These are phyloP conservation scores for Torulaspora quercuum DNA, from an alignment of 805 yeast genomes.

Conservation along the genomic window DNA sequence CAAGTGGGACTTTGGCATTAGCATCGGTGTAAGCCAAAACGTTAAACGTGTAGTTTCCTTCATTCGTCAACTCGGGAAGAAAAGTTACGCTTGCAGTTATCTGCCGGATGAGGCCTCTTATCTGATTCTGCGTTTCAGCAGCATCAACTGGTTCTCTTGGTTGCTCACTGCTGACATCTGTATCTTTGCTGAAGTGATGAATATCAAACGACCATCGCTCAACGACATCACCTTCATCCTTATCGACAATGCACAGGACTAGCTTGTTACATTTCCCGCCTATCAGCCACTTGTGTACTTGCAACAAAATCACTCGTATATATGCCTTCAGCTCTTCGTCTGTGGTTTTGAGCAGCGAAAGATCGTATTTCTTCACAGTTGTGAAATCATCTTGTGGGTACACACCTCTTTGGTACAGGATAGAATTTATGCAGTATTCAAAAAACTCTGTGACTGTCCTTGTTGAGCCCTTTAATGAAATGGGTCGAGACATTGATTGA, in stretches of 20 bases:
- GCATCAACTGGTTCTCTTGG: constrained; percentile 32
- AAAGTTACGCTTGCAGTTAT: constrained; percentile 85
- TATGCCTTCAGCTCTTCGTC: constrained; percentile 76
- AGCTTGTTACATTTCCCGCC: constrained; percentile 64
- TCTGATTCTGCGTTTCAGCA: constrained; percentile 59
- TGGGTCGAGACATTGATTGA: constrained; percentile 22
- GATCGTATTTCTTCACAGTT: constrained; percentile 72
- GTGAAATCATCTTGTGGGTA: constrained; percentile 85
- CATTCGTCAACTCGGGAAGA: constrained; percentile 63
- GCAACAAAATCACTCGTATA: constrained; percentile 61
- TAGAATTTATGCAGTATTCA: constrained; percentile 73
- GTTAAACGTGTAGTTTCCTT: constrained; percentile 68
- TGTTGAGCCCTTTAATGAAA: constrained; percentile 70
- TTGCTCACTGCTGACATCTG: constrained; percentile 7
- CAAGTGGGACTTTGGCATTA: constrained; percentile 62
- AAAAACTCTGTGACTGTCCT: constrained; percentile 79
- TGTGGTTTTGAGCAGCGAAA: constrained; percentile 64
- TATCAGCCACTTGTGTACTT: constrained; percentile 70
- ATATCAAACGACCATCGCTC: constrained; percentile 88
- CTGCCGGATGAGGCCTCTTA: constrained; percentile 83
- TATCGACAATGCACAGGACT: constrained; percentile 68
- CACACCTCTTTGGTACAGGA: constrained; percentile 83
- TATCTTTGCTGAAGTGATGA: constrained; percentile 34
- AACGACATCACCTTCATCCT: constrained; percentile 60
- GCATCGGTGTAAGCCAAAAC: constrained; percentile 80